These are phyloP conservation scores for Calcarisporium arbuscula DNA, from an alignment of 2,329 filamentous ascomycete genomes.

Conservation along the genomic window DNA sequence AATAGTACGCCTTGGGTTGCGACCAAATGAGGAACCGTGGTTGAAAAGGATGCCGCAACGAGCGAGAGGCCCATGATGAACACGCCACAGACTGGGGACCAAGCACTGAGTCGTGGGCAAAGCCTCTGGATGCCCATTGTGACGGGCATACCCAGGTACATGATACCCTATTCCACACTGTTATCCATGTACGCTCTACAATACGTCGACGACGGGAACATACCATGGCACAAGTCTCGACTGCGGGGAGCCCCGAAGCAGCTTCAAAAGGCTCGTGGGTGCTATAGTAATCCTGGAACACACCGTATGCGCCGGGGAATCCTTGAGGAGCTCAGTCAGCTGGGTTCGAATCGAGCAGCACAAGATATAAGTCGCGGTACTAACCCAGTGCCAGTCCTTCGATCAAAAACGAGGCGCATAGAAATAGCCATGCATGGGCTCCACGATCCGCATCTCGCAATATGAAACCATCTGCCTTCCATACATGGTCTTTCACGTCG, in stretches of 20 bases:
- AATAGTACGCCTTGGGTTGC: slow-evolving; percentile 52
- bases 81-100: slow-evolving; percentile 33
- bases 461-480: not conserved
- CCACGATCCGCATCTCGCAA: slow-evolving; percentile 20
- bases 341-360: too few relatives aligned
- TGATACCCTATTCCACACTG: slow-evolving; percentile 29
- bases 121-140: slow-evolving; percentile 36
- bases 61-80: slow-evolving; percentile 41
- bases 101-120: slow-evolving; percentile 29
- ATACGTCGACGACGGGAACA: not conserved
- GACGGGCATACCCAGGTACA: slow-evolving; percentile 43
- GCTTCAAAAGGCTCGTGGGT: slow-evolving; percentile 47
- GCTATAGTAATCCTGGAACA: slow-evolving; percentile 61
- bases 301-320: slow-evolving; percentile 57
- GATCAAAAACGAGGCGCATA: slow-evolving; percentile 16
- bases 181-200: not conserved
- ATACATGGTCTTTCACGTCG: too few relatives aligned
- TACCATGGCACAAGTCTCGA: slow-evolving; percentile 54
- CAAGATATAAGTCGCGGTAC: too few relatives aligned
- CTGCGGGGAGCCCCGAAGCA: slow-evolving; percentile 44
- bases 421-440: slow-evolving; percentile 28
- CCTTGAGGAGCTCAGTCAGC: too few relatives aligned
- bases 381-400: slow-evolving; percentile 13
- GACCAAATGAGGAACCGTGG: slow-evolving; percentile 43
- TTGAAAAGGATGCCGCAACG: slow-evolving; percentile 42